Percentiles rank a stretch among this genome's conserved stretches.
phyloP scores from a whole-genome alignment of 768 basidiomycete species.

The Leccinum longicurvipes region DNA sequence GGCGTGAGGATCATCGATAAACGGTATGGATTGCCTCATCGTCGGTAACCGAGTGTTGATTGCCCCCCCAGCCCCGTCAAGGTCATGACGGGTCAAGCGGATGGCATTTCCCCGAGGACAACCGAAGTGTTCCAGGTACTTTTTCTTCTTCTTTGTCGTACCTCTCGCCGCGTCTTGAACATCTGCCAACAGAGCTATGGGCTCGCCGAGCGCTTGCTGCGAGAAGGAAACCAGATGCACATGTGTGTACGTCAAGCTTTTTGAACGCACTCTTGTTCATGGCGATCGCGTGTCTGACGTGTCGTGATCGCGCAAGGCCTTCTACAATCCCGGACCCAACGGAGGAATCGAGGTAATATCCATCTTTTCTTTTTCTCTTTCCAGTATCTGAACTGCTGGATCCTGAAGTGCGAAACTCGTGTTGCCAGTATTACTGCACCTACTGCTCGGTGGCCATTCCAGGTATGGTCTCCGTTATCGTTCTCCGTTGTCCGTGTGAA shows the following conservation, averaged over 20 bases:
- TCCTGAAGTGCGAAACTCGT: constrained; percentile 54
- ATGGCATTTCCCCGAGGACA: constrained; percentile 54
- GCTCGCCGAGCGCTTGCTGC: constrained; percentile 59
- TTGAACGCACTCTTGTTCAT: neutral
- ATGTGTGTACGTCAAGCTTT: constrained; percentile 48
- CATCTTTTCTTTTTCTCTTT: neutral
- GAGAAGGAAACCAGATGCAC: constrained; percentile 67
- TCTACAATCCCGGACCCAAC: constrained; percentile 62
- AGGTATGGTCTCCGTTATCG: constrained; percentile 37
- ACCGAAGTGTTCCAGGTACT: constrained; percentile 51
- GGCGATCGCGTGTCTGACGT: neutral
- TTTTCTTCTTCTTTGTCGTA: neutral
- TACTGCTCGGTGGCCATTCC: constrained; percentile 68
- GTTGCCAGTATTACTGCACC: constrained; percentile 59
- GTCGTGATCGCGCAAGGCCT: constrained; percentile 45
- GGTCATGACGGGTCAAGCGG: constrained; percentile 49
- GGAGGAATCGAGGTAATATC: constrained; percentile 59
- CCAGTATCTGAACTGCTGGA: neutral
- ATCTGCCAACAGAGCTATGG: constrained; percentile 61
- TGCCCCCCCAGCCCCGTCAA: constrained; percentile 33
- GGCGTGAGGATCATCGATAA: neutral
- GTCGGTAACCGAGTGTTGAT: neutral
- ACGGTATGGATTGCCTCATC: neutral
- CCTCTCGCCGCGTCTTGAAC: neutral
- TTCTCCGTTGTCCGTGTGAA: neutral